A percentile compares a stretch with the other conserved stretches of the same genome.
phyloP scores from a whole-genome alignment of 1,284 basidiomycete genomes.

The Melampsora americana region DNA sequence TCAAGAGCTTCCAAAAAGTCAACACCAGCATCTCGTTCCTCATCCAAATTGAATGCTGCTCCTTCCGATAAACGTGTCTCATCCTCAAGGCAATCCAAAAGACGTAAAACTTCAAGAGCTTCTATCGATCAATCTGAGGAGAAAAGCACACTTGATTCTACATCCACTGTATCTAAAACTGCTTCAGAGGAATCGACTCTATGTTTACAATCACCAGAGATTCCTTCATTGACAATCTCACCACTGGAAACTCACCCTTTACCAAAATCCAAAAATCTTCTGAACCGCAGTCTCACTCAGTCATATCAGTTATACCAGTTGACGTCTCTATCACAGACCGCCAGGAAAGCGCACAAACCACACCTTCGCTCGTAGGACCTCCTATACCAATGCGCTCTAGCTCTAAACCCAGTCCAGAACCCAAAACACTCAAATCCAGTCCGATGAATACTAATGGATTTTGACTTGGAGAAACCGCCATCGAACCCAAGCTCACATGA shows the following conservation, averaged over 20 bases:
- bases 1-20: neutral
- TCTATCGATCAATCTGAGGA: neutral
- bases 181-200: neutral
- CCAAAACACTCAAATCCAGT: no score
- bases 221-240: neutral
- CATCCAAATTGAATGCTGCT: neutral
- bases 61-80: neutral
- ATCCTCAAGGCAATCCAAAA: neutral
- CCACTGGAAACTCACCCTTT: neutral
- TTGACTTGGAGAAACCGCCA: no score
- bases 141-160: neutral
- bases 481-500: no score
- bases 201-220: neutral
- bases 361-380: no score
- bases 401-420: no score
- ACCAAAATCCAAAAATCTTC: neutral
- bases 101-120: neutral
- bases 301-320: neutral
- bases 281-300: neutral
- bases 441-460: no score
- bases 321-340: neutral
- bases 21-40: neutral
- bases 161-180: neutral
- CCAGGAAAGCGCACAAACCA: no score
- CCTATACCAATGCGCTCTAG: no score